These are phyloP conservation scores for Amborella trichopoda DNA, from an alignment of 164 flowering plant genomes.

Conservation along the genomic window DNA sequence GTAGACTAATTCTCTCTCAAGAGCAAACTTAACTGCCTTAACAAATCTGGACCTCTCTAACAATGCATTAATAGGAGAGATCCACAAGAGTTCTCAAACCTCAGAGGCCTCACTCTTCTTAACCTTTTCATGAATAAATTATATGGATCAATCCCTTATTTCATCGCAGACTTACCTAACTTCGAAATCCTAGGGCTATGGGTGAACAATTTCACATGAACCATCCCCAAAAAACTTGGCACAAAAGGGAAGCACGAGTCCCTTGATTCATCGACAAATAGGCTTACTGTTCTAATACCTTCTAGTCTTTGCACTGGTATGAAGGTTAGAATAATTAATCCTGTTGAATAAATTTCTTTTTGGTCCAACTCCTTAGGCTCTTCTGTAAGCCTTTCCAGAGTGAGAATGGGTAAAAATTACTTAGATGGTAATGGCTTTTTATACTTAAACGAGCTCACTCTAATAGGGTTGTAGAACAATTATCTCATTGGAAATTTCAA, in stretches of 20 bases:
- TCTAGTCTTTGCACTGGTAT: slow-evolving; percentile 40
- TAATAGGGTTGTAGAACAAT: slow-evolving; percentile 67
- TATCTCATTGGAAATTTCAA: slow-evolving; percentile 47
- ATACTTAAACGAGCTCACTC: slow-evolving; percentile 60
- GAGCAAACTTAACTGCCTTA: slow-evolving; percentile 49
- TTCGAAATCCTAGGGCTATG: slow-evolving; percentile 56
- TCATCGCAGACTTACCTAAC: slow-evolving; percentile 46
- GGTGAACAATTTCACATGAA: slow-evolving; percentile 92
- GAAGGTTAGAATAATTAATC: slow-evolving; percentile 49
- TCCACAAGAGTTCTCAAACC: slow-evolving; percentile 50
- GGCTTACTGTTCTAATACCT: slow-evolving; percentile 89
- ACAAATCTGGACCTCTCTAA: slow-evolving; percentile 69
- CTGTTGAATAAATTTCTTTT: slow-evolving; percentile 68
- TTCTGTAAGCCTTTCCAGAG: slow-evolving; percentile 57
- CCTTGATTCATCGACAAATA: slow-evolving; percentile 83
- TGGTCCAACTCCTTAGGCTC: slow-evolving; percentile 69
- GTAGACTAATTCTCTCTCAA: slow-evolving; percentile 53
- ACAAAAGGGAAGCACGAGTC: slow-evolving; percentile 42
- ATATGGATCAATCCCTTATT: slow-evolving; percentile 83
- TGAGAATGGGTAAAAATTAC: slow-evolving; percentile 79
- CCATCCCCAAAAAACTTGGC: slow-evolving; percentile 64
- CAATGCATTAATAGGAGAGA: slow-evolving; percentile 74
- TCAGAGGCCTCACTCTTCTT: slow-evolving; percentile 46
- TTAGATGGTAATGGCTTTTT: slow-evolving; percentile 75
- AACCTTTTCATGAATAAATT: slow-evolving; percentile 82